Evolutionary conservation across 2,329 filamentous ascomycete genomes (phyloP).

Genomic region (Ceratocystis huliohia): DNA sequence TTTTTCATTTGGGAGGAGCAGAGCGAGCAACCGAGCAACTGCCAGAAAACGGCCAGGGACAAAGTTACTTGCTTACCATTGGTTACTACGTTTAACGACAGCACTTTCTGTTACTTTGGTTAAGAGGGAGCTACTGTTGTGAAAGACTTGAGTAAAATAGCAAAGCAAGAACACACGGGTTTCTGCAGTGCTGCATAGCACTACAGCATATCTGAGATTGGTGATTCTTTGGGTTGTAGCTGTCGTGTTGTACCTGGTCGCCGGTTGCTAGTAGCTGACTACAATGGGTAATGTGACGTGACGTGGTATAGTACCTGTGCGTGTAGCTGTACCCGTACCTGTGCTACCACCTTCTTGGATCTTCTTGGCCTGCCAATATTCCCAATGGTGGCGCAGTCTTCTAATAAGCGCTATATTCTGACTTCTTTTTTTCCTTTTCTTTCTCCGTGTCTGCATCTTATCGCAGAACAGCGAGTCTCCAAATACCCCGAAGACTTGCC

Average conservation of each 20-base stretch:
- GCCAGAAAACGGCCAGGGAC: conserved; percentile 1
- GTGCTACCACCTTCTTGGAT: not conserved
- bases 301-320: not conserved
- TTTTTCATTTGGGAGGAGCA: not conserved
- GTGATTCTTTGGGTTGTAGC: too few species aligned
- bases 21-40: not conserved
- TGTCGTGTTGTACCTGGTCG: too few species aligned
- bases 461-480: not conserved
- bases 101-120: not conserved
- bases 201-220: too few species aligned
- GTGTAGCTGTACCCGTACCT: not conserved
- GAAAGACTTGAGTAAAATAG: not conserved
- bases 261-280: too few species aligned
- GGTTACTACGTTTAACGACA: not conserved
- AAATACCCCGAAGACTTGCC: not conserved
- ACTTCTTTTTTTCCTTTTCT: not conserved
- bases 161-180: not conserved
- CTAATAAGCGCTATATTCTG: not conserved
- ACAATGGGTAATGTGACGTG: too few species aligned
- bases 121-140: not conserved
- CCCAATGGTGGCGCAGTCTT: not conserved
- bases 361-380: conserved; percentile 2
- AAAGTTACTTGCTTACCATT: not conserved
- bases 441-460: not conserved
- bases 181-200: too few species aligned